Evolutionary conservation across 192 early-diverging fungal species (phyloP).

Genomic region (Jimgerdemannia flammicorona): DNA sequence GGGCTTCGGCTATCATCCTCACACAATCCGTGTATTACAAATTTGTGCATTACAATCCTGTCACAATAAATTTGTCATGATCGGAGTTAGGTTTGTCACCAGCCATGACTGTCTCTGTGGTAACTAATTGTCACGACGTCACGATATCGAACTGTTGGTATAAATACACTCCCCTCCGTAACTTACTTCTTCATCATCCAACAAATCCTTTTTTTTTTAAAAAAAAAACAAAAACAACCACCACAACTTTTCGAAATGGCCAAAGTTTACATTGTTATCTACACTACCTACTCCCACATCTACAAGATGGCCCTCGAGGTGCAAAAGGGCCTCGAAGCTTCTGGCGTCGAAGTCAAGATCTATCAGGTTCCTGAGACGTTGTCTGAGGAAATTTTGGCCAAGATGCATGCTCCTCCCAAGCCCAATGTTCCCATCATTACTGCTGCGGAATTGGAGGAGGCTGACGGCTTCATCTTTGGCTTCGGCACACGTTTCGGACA

Average conservation of each 20-base stretch:
- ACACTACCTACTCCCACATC: conserved; percentile 71
- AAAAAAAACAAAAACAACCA: too few species aligned
- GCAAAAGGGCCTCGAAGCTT: conserved; percentile 57
- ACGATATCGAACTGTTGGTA: too few species aligned
- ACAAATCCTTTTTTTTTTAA: too few species aligned
- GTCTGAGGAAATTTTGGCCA: conserved; percentile 40
- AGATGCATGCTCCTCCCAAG: conserved; percentile 51
- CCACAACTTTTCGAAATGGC: conserved; percentile 6
- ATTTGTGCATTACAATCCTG: too few species aligned
- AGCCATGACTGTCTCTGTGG: too few species aligned
- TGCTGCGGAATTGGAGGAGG: conserved; percentile 28
- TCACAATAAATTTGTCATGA: too few species aligned
- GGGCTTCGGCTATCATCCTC: too few species aligned
- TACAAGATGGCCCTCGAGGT: conserved; percentile 59
- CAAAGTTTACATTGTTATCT: conserved; percentile 63
- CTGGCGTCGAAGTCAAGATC: conserved; percentile 24
- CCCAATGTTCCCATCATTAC: conserved; percentile 40
- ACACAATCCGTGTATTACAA: too few species aligned
- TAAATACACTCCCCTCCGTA: too few species aligned
- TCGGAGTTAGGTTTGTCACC: too few species aligned
- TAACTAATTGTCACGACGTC: too few species aligned
- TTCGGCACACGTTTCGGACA: conserved; percentile 65
- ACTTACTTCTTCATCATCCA: too few species aligned
- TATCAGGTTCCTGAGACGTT: conserved; percentile 63
- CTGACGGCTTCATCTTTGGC: conserved; percentile 58